Evolutionary conservation across 768 basidiomycete species (phyloP), one percentile per base, ranked within the genome.

Genomic region (Brasilioporus rufonigricans): DNA sequence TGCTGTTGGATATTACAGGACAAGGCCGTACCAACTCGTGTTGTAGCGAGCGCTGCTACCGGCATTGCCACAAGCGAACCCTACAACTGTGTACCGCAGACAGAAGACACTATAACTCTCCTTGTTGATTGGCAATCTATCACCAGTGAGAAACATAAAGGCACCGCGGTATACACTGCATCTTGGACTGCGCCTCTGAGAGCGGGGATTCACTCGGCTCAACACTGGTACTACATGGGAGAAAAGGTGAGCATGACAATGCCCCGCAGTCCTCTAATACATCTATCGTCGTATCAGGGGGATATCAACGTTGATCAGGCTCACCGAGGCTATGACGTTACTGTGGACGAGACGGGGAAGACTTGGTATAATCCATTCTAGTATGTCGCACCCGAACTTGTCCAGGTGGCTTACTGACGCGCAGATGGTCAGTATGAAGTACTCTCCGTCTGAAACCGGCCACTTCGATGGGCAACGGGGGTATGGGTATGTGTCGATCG

Each of bases 211-310:
- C 93, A 95, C 70, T 87, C 89, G 9, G 88, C 87, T 38, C 93
- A 97, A 65, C 86, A 91, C 65, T 95, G 91, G 89, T 93, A 95
- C 72, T 95, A 94, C 73, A 91, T 95, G 89, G 93, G 82, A 46
- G 88, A 91, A 75, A 95, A 91, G 79, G 91, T 85, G 50, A 9
- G 71, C 53, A 19, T 21, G 11, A 49, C 23, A 47, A 49, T 45
- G n/a, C 5, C 24, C 16, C 19, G 11, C 31, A 35, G 16, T 45
- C 16, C 23, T 27, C 61, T 2, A 29, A 19, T 52, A 27, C 23
- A 39, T 35, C 8, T n/a, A 48, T 26, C 29, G 13, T 35, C 10
- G 8, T 33, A 16, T 21, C 68, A 93, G 91, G 94, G 94, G 23
- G 94, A 96, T 60, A 90, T 96, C 69, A 83, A 79, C 52, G 87